Base-by-base conservation (phyloP, 331 rosid species). In the Dryas integrifolia region DNA sequence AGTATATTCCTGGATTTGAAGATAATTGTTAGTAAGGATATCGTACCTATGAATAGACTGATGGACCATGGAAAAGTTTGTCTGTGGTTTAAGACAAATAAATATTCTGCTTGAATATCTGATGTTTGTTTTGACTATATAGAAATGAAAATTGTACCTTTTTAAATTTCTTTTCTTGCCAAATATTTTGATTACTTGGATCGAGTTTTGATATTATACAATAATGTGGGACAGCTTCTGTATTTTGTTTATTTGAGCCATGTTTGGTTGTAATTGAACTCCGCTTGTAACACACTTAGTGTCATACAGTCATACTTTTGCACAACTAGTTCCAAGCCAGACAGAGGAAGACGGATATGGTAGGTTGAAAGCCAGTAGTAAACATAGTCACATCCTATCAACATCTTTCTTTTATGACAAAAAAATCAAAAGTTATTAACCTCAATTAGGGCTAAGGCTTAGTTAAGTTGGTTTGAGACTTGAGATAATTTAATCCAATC, bases 1-100 rank as follows among this genome's bases (percentile, higher is more conserved):
- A 55, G 65, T 74, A 26, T 65, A 72, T 80, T 69, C 68, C 66
- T 70, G 52, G 51, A 80, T 18, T 38, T 69, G 48, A 56, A 65
- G 35, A 30, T 30, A 40, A 46, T 24, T 9, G 45, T 71, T 82
- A 13, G 58, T 46, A 65, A 47, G 53, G 52, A 60, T 66, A 52
- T 62, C 70, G 48, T 56, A 41, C 77, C 12, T 38, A 21, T 60
- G 45, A 35, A 30, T 47, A 58, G 21, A 38, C 64, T 70, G 73
- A 67, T 50, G 40, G 35, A 56, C 26, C 65, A 4, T 40, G 59
- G 49, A 52, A 53, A 69, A 52, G 73, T 16, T 2, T 18, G 24
- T 61, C 5, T 10, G 9, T 69, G 62, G 40, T 69, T 51, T 39
- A 69, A 21, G 26, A 48, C 4, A 12, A 16, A 41, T 41, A 26